Base-by-base conservation (phyloP, 108 stramenopile species). In the Discostella stelligeroides region DNA sequence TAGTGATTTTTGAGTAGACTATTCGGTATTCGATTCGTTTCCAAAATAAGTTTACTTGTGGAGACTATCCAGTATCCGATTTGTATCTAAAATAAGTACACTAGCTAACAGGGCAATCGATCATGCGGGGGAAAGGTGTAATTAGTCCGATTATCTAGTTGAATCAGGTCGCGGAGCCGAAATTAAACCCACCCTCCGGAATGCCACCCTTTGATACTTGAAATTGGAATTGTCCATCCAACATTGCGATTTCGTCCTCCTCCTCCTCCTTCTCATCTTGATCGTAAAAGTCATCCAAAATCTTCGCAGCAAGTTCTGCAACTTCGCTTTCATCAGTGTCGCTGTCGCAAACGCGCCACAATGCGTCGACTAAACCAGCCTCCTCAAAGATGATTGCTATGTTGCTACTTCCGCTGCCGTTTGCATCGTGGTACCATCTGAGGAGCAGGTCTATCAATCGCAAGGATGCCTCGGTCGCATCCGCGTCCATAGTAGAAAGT, bases 241-340 rank as follows among this genome's bases (percentile, higher is more conserved):
- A 48, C 51, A 54, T 27, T 25, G n/a, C 38, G 43, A 17, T n/a
- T 13, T 29, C 30, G 7, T 41, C 53, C 6, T 72, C 71, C 1
- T 55, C 74, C 7, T 41, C 39, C 7, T 46, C 49, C 11, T 65
- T 57, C 10, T 68, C 66, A 45, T 68, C 49, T 56, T 56, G 60
- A 24, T 76, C 67, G 54, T 57, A 76, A 40, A 60, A 76, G 50
- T 68, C 67, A 68, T 76, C 75, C 7, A 76, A 23, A 3, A 76
- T 45, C 4, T 46, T 50, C 28, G 75, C 67, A 28, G 75, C 75
- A 30, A 63, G 29, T 48, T 76, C 75, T 1, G 75, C 75, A 56
- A 48, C 43, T 25, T 62, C 40, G n/a, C 75, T 62, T 47, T 76
- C 75, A 25, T 76, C 67, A 8, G 62, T 24, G 29, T 76, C 67